phyloP scores from a whole-genome alignment of 768 basidiomycete species.

The Sporobolomyces phaffii region DNA sequence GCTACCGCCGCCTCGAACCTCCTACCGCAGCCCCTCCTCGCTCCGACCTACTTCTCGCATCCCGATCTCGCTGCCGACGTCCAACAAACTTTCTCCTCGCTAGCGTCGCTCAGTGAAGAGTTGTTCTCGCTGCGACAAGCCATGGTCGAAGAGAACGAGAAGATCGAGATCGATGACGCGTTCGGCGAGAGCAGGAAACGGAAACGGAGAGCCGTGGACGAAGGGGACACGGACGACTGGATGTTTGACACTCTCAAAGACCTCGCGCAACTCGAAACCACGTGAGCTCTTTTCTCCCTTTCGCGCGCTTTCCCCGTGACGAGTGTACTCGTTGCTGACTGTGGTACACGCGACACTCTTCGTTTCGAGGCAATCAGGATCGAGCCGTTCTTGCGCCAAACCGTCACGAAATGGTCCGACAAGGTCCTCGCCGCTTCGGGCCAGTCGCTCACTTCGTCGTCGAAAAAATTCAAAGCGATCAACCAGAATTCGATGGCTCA shows the following conservation, averaged over 20 bases:
- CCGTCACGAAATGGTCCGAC: slow-evolving; percentile 86
- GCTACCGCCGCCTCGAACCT: slow-evolving; percentile 60
- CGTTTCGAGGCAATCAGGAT: too few relatives aligned
- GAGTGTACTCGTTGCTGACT: too few relatives aligned
- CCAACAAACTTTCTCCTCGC: slow-evolving; percentile 45
- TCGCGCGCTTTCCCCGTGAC: neutral
- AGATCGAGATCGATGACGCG: slow-evolving; percentile 17
- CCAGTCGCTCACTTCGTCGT: slow-evolving; percentile 55
- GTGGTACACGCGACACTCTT: too few relatives aligned
- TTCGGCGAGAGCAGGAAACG: slow-evolving; percentile 35
- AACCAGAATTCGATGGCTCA: slow-evolving; percentile 47
- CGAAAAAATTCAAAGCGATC: slow-evolving; percentile 53
- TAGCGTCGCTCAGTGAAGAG: slow-evolving; percentile 45
- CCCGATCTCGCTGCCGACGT: slow-evolving; percentile 14
- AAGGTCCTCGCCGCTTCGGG: slow-evolving; percentile 88
- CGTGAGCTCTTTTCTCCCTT: slow-evolving; percentile 5
- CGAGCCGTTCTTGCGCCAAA: slow-evolving; percentile 66
- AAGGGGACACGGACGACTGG: slow-evolving; percentile 46
- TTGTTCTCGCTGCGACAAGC: slow-evolving; percentile 38
- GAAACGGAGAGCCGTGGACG: slow-evolving; percentile 14
- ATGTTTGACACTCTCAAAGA: slow-evolving; percentile 40
- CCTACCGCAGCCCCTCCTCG: slow-evolving; percentile 52
- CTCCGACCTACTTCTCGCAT: slow-evolving; percentile 3
- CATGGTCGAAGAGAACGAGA: slow-evolving; percentile 42
- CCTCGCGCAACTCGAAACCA: slow-evolving; percentile 15